These are phyloP conservation scores for Vaccinium darrowii DNA, from an alignment of 148 eudicot species.

Conservation along the genomic window DNA sequence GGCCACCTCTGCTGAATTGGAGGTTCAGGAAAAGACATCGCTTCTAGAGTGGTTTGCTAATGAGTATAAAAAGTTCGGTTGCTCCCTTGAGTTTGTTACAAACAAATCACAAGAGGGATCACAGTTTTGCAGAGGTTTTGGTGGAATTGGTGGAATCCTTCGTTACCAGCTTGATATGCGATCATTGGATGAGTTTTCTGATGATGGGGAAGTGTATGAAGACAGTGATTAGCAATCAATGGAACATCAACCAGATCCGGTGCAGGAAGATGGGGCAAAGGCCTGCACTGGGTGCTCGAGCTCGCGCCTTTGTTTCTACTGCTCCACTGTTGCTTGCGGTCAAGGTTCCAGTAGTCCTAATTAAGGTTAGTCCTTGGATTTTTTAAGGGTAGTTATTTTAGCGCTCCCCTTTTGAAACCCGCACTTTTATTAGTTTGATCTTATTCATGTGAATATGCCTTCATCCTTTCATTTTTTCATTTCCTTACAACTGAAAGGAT, in stretches of 20 bases:
- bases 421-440: not conserved
- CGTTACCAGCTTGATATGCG: slow-evolving; percentile 35
- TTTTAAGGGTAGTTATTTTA: not conserved
- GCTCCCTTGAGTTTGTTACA: slow-evolving; percentile 29
- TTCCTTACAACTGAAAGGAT: not conserved
- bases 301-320: slow-evolving; percentile 13
- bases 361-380: slow-evolving; percentile 17
- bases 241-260: slow-evolving; percentile 11
- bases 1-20: slow-evolving; percentile 21
- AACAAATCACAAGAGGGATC: slow-evolving; percentile 33
- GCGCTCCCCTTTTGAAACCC: not conserved
- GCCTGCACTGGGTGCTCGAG: slow-evolving; percentile 28
- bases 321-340: slow-evolving; percentile 5
- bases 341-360: slow-evolving; percentile 6
- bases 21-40: slow-evolving; percentile 29
- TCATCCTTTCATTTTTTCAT: not conserved
- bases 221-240: slow-evolving; percentile 34
- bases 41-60: slow-evolving; percentile 36
- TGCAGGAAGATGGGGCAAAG: slow-evolving; percentile 21
- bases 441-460: not conserved
- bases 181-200: slow-evolving; percentile 29
- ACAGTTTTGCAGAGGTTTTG: slow-evolving; percentile 34
- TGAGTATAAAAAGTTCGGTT: slow-evolving; percentile 26
- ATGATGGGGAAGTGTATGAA: slow-evolving; percentile 25
- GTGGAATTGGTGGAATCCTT: slow-evolving; percentile 32